Percentiles rank a stretch among this genome's conserved stretches.
These are phyloP conservation scores for Phanerochaete carnosa DNA, from an alignment of 768 basidiomycete genomes.

Conservation along the genomic window DNA sequence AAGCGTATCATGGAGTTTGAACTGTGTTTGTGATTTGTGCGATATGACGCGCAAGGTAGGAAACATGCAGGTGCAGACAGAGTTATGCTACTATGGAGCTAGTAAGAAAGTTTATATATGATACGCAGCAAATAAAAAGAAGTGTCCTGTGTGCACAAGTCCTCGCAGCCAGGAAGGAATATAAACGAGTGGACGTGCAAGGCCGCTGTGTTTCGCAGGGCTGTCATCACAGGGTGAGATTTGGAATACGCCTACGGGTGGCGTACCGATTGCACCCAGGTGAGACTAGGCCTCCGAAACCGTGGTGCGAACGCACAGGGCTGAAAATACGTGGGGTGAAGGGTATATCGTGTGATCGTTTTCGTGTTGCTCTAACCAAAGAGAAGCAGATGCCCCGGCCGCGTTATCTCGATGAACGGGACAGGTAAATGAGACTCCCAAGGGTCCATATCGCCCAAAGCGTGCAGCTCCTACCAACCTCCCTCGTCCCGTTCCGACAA, in stretches of 20 bases:
- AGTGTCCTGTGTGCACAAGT: slow-evolving; percentile 4
- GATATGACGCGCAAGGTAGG: not conserved
- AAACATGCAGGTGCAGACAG: not conserved
- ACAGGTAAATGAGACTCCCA: not conserved
- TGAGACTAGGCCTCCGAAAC: not conserved
- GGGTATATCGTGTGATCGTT: slow-evolving; percentile 5
- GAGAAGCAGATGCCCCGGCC: not conserved
- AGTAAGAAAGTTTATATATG: slow-evolving; percentile 8
- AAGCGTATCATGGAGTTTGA: not conserved
- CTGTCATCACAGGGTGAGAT: slow-evolving; percentile 1
- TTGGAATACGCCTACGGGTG: not conserved
- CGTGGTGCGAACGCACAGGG: not conserved
- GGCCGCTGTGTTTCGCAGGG: not conserved
- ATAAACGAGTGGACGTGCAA: slow-evolving; percentile 14
- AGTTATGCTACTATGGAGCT: not conserved
- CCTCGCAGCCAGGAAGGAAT: slow-evolving; percentile 1
- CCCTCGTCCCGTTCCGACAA: not conserved
- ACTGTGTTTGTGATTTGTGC: not conserved
- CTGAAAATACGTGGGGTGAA: not conserved
- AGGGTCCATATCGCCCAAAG: not conserved
- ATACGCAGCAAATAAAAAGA: slow-evolving; percentile 1
- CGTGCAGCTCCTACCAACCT: not conserved
- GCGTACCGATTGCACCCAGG: not conserved
- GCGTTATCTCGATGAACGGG: not conserved
- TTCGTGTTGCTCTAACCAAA: slow-evolving; percentile 1